Conservation (phyloP, 2,329 filamentous ascomycete species). For the Diaporthe capsici region DNA sequence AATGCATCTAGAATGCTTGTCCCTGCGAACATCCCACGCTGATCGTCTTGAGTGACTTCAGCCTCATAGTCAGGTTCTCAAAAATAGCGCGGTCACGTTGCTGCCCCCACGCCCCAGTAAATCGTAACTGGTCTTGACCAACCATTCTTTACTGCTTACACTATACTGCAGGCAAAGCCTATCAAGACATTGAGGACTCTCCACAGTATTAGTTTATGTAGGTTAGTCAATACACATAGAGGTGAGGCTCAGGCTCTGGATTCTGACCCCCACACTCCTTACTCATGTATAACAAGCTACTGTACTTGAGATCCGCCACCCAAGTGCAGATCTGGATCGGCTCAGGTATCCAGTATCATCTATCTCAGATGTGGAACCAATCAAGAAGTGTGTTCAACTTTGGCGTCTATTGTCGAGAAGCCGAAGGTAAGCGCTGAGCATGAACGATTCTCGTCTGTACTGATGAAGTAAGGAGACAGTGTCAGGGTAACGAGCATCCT, state of each 20-base stretch:
- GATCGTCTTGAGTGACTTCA: background rate
- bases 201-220: background rate
- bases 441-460: background rate
- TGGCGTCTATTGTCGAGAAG: background rate
- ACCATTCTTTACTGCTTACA: background rate
- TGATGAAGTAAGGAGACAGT: background rate
- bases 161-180: background rate
- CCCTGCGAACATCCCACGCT: constrained; percentile 11
- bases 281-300: background rate
- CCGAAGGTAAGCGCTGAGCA: background rate
- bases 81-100: background rate
- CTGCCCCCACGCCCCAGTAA: background rate
- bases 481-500: background rate
- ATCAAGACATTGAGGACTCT: background rate
- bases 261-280: constrained; percentile 4
- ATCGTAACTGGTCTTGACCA: background rate
- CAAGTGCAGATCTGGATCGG: background rate
- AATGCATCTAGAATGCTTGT: background rate
- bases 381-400: background rate
- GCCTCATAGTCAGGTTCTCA: background rate
- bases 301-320: background rate
- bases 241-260: background rate
- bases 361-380: background rate
- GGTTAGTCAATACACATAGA: background rate
- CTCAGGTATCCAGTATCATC: background rate